phyloP scores from a whole-genome alignment of 768 basidiomycete species.

The Lactifluus hygrophoroides region DNA sequence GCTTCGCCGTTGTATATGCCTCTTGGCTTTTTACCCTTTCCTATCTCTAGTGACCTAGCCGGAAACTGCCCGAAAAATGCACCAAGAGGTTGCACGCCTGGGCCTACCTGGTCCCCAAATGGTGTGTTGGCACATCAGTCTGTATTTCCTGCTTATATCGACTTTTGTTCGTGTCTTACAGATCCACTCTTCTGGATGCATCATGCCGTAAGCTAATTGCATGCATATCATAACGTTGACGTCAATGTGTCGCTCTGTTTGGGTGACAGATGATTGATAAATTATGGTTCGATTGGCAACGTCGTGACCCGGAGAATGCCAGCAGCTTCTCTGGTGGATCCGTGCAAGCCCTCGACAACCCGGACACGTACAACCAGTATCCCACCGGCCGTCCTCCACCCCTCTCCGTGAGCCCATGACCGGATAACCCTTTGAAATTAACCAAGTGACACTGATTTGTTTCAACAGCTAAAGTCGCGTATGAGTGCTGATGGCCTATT shows the following conservation, averaged over 20 bases:
- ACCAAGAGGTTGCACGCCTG: constrained; percentile 22
- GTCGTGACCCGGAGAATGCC: constrained; percentile 21
- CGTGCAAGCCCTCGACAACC: constrained; percentile 23
- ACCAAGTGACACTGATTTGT: neutral
- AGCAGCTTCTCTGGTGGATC: constrained; percentile 28
- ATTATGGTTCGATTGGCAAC: constrained; percentile 33
- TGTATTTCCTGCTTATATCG: too few species aligned
- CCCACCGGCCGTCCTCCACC: constrained; percentile 24
- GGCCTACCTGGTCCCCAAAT: constrained; percentile 28
- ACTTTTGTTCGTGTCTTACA: constrained; percentile 6
- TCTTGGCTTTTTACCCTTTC: neutral
- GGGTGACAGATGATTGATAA: constrained; percentile 30
- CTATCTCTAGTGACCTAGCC: constrained; percentile 23
- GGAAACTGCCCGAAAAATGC: constrained; percentile 26
- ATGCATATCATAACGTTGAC: neutral
- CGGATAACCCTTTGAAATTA: neutral
- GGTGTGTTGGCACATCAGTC: constrained; percentile 18
- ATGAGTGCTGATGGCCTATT: constrained; percentile 27
- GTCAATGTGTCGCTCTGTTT: neutral
- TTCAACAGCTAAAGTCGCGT: constrained; percentile 22
- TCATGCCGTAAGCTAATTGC: constrained; percentile 26
- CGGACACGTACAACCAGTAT: constrained; percentile 22
- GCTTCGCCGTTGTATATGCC: neutral
- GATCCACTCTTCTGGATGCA: constrained; percentile 32
- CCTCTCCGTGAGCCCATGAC: constrained; percentile 21